Base-by-base conservation (phyloP, 2,329 filamentous ascomycete genomes). In the Didymosphaeria variabile region DNA sequence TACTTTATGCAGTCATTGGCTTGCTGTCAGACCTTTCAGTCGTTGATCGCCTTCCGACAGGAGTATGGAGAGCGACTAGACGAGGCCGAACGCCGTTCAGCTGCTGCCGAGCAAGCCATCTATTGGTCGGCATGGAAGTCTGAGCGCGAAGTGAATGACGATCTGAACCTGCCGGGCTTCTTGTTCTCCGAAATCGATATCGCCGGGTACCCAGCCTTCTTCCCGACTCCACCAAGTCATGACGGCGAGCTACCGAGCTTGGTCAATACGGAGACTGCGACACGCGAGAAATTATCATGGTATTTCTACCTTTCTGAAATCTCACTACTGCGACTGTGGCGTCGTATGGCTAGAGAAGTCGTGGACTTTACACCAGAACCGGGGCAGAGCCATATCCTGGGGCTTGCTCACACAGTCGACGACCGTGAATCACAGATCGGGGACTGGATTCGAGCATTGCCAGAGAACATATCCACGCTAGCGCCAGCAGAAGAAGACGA, bases 91-190 rank as follows among this genome's bases (percentile, higher is more conserved):
- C 47, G 23, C 19, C 47, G 23, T 31, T 51, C 47, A 23, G 42
- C 42, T 2, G 42, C 42, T 10, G 42, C 42, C 12, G 42, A 46
- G 29, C 10, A 55, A 29, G n/a, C 19, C 44, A 54, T 64, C n/a
- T 64, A 64, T 29, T 62, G 62, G 62, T 62, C 62, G 2, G 26
- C 32, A 10, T 64, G 62, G 62, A 64, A 64, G 55, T 64, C 62
- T 7, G 62, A 64, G 44, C 23, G 36, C 32, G 62, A 64, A 34
- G 15, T 59, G 32, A 53, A 52, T 2, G n/a, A 26, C 1, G 19
- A 45, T 23, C 13, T 55, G 15, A n/a, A 32, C 23, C n/a, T 55
- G 40, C 53, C 53, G 2, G 29, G 40, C 31, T 55, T 23, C 19
- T 17, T 26, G 45, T 21, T 62, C 47, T 59, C 54, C 12, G 55